phyloP scores from a whole-genome alignment of 345 rosid genomes.

The Pistacia atlantica region DNA sequence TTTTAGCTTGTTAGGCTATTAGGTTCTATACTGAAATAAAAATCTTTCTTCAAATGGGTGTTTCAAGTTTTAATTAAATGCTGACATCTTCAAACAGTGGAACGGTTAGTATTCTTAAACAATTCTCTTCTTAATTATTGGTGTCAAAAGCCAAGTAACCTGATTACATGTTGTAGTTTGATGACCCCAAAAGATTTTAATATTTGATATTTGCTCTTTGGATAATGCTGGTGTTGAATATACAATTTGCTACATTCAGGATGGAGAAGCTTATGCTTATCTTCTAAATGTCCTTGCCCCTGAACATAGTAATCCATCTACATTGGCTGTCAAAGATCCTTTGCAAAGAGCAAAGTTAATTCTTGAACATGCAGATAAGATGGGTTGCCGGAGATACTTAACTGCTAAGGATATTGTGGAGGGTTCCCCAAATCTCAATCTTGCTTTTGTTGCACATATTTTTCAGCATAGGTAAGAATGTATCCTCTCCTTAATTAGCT shows the following conservation, averaged over 20 bases:
- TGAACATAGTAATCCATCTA: conserved; percentile 71
- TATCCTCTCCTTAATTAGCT: neutral
- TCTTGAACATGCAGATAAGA: conserved; percentile 95
- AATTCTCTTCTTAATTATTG: conserved; percentile 3
- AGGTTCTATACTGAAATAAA: neutral
- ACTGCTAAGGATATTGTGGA: conserved; percentile 95
- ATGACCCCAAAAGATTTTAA: neutral
- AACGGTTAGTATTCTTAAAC: neutral
- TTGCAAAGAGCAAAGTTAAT: conserved; percentile 78
- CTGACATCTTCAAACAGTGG: neutral
- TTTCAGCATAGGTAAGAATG: conserved; percentile 90
- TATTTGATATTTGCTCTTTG: neutral
- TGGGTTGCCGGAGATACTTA: conserved; percentile 97
- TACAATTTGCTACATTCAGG: conserved; percentile 53
- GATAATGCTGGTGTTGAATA: conserved; percentile 14
- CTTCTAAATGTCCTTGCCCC: conserved; percentile 92
- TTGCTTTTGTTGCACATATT: conserved; percentile 96
- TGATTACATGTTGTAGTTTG: neutral
- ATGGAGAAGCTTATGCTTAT: conserved; percentile 95
- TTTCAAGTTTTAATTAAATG: neutral
- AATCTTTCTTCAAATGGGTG: neutral
- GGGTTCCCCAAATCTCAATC: conserved; percentile 96
- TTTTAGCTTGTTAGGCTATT: neutral
- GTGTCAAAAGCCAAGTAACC: conserved; percentile 3
- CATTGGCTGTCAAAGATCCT: conserved; percentile 50